Percentiles rank a stretch among this genome's conserved stretches.
These are phyloP conservation scores for Ascochyta lentis DNA, from an alignment of 2,329 filamentous ascomycete species.

Conservation along the genomic window DNA sequence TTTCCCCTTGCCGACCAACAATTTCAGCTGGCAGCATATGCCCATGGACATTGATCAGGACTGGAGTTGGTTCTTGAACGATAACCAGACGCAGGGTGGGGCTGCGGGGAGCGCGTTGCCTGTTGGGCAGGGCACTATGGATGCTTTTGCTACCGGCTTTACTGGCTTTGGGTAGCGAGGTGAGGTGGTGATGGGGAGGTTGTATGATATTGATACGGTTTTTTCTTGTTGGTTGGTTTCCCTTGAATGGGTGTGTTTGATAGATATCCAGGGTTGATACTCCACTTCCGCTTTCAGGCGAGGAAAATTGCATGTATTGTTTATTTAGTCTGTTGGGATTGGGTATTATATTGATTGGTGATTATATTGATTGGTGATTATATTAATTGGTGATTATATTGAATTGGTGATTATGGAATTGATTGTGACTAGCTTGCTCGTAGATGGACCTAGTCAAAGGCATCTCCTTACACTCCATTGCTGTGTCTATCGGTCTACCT, in stretches of 20 bases:
- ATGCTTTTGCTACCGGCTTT: constrained; percentile 8
- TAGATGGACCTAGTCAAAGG: background rate
- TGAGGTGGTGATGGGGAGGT: background rate
- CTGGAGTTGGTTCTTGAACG: constrained; percentile 51
- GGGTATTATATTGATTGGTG: too few relatives aligned
- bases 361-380: too few relatives aligned
- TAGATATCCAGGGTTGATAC: background rate
- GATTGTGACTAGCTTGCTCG: too few relatives aligned
- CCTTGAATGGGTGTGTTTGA: too few relatives aligned
- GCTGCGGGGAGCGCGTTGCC: background rate
- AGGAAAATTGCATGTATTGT: background rate
- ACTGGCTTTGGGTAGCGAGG: constrained; percentile 7
- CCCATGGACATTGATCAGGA: constrained; percentile 52
- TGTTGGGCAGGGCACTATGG: background rate
- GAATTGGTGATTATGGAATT: too few relatives aligned
- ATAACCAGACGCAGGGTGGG: constrained; percentile 25
- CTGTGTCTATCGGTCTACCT: constrained; percentile 9
- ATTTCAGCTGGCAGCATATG: constrained; percentile 49
- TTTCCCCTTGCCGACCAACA: constrained; percentile 44
- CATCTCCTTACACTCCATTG: background rate
- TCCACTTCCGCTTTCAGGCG: constrained; percentile 7
- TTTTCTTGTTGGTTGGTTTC: too few relatives aligned
- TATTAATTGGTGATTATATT: too few relatives aligned
- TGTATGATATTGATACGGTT: background rate
- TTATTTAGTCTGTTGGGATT: background rate